phyloP scores from a whole-genome alignment of 2,329 filamentous ascomycete species.

The Esteya vermicola region DNA sequence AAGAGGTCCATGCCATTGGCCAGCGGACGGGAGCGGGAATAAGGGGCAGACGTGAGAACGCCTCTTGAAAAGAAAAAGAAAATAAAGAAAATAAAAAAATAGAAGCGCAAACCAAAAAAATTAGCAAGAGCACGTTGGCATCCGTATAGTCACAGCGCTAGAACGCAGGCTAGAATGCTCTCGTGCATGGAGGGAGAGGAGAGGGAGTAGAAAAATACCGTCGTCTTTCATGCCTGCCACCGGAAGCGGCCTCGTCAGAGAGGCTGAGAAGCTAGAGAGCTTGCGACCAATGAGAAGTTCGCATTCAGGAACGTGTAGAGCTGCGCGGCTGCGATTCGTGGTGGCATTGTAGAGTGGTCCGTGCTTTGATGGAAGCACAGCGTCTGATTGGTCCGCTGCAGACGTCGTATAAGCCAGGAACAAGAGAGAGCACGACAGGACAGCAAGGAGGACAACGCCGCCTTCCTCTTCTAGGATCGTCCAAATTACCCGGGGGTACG shows the following conservation, averaged over 20 bases:
- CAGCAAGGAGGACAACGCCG: not conserved
- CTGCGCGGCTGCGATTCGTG: slow-evolving; percentile 6
- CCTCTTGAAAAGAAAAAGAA: not conserved
- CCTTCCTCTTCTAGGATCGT: not conserved
- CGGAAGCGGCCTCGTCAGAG: no score
- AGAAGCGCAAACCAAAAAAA: not conserved
- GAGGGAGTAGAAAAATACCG: no score
- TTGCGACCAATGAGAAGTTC: slow-evolving; percentile 5
- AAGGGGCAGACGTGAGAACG: no score
- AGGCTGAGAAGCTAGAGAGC: not conserved
- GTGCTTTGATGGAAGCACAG: slow-evolving; percentile 4
- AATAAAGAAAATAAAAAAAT: not conserved
- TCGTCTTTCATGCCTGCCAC: no score
- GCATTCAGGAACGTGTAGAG: slow-evolving; percentile 7
- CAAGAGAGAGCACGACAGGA: not conserved
- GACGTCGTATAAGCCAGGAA: no score
- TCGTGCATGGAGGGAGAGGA: no score
- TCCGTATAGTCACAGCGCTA: no score
- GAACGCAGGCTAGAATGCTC: not conserved
- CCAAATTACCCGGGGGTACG: no score
- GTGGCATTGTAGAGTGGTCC: slow-evolving; percentile 4
- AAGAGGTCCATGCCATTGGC: no score
- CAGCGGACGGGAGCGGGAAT: no score
- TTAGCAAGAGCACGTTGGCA: not conserved
- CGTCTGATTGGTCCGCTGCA: slow-evolving; percentile 11